These are phyloP conservation scores for Colletotrichum horii DNA, from an alignment of 2,329 filamentous ascomycete species.

Conservation along the genomic window DNA sequence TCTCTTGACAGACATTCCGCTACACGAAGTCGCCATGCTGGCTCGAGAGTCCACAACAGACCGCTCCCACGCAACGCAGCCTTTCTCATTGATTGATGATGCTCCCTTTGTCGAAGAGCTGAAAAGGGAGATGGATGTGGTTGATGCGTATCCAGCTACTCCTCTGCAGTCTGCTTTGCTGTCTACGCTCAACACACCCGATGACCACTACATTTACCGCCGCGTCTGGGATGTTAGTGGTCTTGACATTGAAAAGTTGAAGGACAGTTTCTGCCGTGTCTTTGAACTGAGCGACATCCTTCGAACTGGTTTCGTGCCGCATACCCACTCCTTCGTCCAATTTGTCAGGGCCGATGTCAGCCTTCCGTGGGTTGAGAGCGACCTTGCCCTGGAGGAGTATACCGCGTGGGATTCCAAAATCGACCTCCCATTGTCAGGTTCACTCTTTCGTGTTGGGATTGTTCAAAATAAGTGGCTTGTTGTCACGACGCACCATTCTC, in stretches of 20 bases:
- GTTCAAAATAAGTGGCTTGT: constrained; percentile 21
- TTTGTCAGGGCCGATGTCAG: not conserved
- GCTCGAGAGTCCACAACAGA: not conserved
- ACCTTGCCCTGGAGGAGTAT: not conserved
- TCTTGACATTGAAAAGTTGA: constrained; percentile 13
- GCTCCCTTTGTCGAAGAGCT: not conserved
- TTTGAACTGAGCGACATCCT: constrained; percentile 21
- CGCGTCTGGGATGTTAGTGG: constrained; percentile 18
- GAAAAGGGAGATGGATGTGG: not conserved
- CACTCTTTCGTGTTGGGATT: not conserved
- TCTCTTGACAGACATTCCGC: not conserved
- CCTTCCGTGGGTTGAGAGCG: not conserved
- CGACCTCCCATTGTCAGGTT: not conserved
- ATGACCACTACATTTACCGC: constrained; percentile 22
- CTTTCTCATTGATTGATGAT: constrained; percentile 15
- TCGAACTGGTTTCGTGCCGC: constrained; percentile 20
- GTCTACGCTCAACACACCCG: not conserved
- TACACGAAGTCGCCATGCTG: not conserved
- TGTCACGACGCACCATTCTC: constrained; percentile 35
- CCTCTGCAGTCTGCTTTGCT: constrained; percentile 27
- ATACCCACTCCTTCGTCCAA: not conserved
- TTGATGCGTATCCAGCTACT: constrained; percentile 28
- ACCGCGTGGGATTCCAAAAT: not conserved
- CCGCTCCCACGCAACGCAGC: not conserved
- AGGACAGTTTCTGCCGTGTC: constrained; percentile 11